Conservation (phyloP, 177 flowering plant species). For the Vitis hybrid region DNA sequence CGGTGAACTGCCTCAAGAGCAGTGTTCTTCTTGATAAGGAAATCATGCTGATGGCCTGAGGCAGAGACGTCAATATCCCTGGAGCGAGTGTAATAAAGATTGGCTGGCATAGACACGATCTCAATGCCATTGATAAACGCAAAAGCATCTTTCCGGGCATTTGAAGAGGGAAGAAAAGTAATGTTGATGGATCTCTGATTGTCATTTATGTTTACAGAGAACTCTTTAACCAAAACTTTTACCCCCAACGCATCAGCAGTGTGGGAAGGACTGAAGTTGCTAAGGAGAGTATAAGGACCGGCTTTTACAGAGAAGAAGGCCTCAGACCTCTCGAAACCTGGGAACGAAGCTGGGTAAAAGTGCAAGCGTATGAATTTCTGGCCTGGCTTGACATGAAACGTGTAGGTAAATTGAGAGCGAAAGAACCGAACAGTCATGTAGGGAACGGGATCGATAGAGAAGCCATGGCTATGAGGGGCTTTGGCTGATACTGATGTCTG, state of each 20-base stretch:
- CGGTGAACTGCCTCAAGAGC: constrained; percentile 26
- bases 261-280: constrained; percentile 13
- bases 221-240: constrained; percentile 9
- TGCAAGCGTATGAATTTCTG: constrained; percentile 28
- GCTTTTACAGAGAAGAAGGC: constrained; percentile 21
- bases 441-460: neutral
- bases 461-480: neutral
- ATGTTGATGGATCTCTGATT: neutral
- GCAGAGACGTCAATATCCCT: neutral
- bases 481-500: neutral
- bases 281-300: constrained; percentile 15
- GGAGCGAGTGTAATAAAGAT: constrained; percentile 11
- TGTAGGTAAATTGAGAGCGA: constrained; percentile 8
- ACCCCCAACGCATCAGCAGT: neutral
- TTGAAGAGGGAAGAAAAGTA: constrained; percentile 20
- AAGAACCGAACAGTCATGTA: constrained; percentile 18
- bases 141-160: neutral
- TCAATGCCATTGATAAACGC: constrained; percentile 35
- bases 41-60: neutral
- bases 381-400: constrained; percentile 15
- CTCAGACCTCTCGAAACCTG: neutral
- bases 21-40: neutral
- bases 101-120: constrained; percentile 28
- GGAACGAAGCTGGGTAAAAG: constrained; percentile 15
- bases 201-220: constrained; percentile 1